phyloP scores from a whole-genome alignment of 2,329 filamentous ascomycete species.

The Stachybotrys chlorohalonatus region DNA sequence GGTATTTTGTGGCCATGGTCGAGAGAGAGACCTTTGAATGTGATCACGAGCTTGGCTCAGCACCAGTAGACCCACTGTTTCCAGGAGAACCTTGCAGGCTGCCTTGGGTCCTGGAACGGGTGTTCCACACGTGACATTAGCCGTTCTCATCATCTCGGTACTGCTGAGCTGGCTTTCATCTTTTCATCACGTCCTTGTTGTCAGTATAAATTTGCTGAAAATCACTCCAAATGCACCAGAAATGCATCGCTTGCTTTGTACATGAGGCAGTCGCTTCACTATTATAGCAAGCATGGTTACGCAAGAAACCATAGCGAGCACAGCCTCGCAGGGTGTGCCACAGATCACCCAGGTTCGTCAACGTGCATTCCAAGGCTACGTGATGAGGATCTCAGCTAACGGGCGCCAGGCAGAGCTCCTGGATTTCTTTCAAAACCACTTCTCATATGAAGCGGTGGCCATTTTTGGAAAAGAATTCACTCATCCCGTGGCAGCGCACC shows the following conservation, averaged over 20 bases:
- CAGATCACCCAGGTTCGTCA: not conserved
- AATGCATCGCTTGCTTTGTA: not conserved
- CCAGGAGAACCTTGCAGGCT: too few species aligned
- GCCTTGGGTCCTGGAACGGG: too few species aligned
- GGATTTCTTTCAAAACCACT: constrained; percentile 52
- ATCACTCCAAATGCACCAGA: too few species aligned
- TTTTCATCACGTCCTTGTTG: too few species aligned
- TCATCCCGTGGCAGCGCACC: constrained; percentile 16
- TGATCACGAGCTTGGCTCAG: too few species aligned
- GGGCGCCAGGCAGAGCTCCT: constrained; percentile 46
- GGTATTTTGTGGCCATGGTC: too few species aligned
- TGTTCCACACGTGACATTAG: too few species aligned
- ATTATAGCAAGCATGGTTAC: not conserved
- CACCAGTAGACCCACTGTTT: too few species aligned
- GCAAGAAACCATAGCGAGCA: not conserved
- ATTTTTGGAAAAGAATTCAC: constrained; percentile 39
- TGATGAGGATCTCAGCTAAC: constrained; percentile 8
- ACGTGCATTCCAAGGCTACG: not conserved
- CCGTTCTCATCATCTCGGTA: too few species aligned
- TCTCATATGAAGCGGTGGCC: constrained; percentile 36
- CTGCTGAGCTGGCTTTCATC: too few species aligned
- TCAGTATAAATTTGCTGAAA: too few species aligned
- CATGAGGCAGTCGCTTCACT: not conserved
- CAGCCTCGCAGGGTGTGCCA: not conserved
- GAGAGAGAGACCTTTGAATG: too few species aligned